Evolutionary conservation across 2,329 filamentous ascomycete species (phyloP), one percentile per base, ranked within the genome.

Genomic region (Aspergillus ustus): DNA sequence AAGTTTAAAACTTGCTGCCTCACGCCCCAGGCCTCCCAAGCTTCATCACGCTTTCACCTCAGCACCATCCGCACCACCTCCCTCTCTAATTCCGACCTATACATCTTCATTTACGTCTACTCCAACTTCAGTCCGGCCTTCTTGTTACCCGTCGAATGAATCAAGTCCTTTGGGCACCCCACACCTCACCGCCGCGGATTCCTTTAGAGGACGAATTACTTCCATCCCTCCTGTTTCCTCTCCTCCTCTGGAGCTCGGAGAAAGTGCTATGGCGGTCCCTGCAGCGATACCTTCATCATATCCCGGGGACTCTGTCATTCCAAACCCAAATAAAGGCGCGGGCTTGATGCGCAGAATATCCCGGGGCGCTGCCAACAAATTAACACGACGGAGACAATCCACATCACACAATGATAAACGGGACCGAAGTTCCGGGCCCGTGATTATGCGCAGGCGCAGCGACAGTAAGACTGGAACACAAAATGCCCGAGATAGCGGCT

Each of bases 381-480:
- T 82, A 75, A 88, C 73, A 44, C 85, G 89, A 63, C 87, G 93
- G 65, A 86, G 93, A 63, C 89, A 90, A 64, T 96, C 92, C 17
- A 93, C 91, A 2, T 89, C 89, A 1, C 86, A 90, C 49, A 86
- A 90, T 20, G 87, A 89, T 63, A 92, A 90, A 73, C 88, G 93
- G 46, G 93, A 97, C 72, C 89, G 91, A 64, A 97, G 93, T 73
- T 89, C 93, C 28, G 95, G 95, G 0, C 95, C 95, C 1, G 90
- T 93, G 59, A 91, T 97, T 56, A 87, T 96, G 77, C 88, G 94
- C 64, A 86, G 92, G 61, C 88, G 93, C 67, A 97, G 93, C 76
- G 93, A 96, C 76, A 97, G 93, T 80, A 95, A 91, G 76, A 91
- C 87, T 66, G 89, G 89, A 7, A 83, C 84, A 7, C 85, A 87